Evolutionary conservation across 352 stramenopile genomes (phyloP), one percentile per base, ranked within the genome.

Genomic region (Phytophthora hibernalis): DNA sequence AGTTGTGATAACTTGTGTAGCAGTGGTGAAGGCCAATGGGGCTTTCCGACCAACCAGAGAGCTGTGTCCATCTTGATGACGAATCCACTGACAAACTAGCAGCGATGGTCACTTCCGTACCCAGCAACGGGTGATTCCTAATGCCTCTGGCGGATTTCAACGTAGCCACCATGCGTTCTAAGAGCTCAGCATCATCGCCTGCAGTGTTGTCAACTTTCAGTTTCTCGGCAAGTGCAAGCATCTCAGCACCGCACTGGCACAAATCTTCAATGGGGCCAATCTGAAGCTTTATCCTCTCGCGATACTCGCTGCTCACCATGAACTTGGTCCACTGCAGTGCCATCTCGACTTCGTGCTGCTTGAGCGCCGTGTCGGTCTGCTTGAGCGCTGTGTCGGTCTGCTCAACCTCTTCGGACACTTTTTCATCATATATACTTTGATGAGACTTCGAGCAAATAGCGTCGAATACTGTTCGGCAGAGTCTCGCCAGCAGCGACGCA

Each of bases 271-370:
- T 69, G 4, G 80, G 78, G 6, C 74, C 81, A 13, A 74, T 79
- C 0, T 78, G 77, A 49, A 89, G 86, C 76, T 84, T 86, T 38
- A 91, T 56, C 38, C 68, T 72, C 42, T 90, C 81, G 13, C 85
- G 81, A 74, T 85, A 92, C 28, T 88, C 80, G 56, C 89, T 89
- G 45, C 78, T 80, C 20, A 83, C 61, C 58, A 92, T 65, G 18
- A 86, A 77, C 42, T 89, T 82, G 61, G 90, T 83, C 83, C 82
- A 92, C 16, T 74, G 62, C 11, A 92, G 38, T 15, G 62, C 54
- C 26, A 82, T 53, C 22, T 83, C 78, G 7, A 82, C 45, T 37
- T 86, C 77, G 16, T 42, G n/a, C n/a, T n/a, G n/a, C n/a, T 65
- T 18, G 16, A 60, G 48, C 13, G 0, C 4, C 18, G 43, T 40